Evolutionary conservation across 2,329 filamentous ascomycete genomes (phyloP).

Genomic region (Mycosphaerella sp.): DNA sequence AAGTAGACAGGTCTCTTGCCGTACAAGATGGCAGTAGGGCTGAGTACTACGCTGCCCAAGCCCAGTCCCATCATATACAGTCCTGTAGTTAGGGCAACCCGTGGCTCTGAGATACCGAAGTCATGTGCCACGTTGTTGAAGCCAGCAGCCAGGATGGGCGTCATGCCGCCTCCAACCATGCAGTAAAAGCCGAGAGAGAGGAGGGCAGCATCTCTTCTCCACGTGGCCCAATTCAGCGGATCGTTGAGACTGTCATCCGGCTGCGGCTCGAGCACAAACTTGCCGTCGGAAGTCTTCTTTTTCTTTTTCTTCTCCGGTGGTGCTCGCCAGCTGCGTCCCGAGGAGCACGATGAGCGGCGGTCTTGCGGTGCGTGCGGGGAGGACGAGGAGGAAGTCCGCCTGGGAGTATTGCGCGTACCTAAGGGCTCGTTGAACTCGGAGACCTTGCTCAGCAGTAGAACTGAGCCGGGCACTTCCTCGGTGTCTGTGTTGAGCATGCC

Average conservation of each 20-base stretch:
- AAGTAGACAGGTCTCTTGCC: constrained; percentile 92
- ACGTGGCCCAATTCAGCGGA: constrained; percentile 82
- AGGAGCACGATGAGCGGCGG: constrained; percentile 14
- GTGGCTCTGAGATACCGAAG: constrained; percentile 60
- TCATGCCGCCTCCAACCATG: constrained; percentile 89
- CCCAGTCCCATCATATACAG: constrained; percentile 93
- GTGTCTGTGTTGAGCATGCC: constrained; percentile 77
- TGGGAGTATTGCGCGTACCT: constrained; percentile 58
- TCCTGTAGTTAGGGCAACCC: constrained; percentile 80
- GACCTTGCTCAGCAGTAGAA: constrained; percentile 52
- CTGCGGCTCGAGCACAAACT: constrained; percentile 83
- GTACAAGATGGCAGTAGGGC: constrained; percentile 82
- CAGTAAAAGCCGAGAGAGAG: constrained; percentile 85
- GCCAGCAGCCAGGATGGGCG: constrained; percentile 79
- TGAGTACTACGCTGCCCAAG: constrained; percentile 74
- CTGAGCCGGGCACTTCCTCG: constrained; percentile 72
- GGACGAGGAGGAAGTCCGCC: constrained; percentile 52
- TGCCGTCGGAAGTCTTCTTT: constrained; percentile 75
- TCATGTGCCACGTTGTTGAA: constrained; percentile 71
- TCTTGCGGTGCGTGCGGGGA: constrained; percentile 38
- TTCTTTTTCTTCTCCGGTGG: constrained; percentile 61
- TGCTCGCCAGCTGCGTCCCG: constrained; percentile 10
- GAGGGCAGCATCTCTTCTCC: constrained; percentile 73
- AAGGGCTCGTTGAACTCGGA: constrained; percentile 57
- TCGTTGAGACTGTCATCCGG: constrained; percentile 88